Evolutionary conservation across 2,329 filamentous ascomycete species (phyloP), one percentile per base, ranked within the genome.

Genomic region (Colletotrichum shisoi): DNA sequence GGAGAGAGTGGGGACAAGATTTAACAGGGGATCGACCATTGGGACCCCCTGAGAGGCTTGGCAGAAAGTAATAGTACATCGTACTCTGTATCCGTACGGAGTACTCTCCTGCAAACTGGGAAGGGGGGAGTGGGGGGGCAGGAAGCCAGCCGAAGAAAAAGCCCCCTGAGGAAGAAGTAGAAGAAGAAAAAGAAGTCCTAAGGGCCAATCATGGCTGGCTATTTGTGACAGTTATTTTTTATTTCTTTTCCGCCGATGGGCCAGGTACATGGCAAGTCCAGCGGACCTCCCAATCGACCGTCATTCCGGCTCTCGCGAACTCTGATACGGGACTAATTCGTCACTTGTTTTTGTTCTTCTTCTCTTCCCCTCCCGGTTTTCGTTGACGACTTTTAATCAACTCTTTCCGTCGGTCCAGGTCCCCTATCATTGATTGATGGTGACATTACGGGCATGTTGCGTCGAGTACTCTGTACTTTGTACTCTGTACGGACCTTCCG

Each of bases 81-180:
- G 31, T 9, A 31, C 31, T 31, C 27, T 31, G 27, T 21, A 21
- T n/a, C n/a, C n/a, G n/a, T n/a, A n/a, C n/a, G n/a, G n/a, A n/a
- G n/a, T n/a, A n/a, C n/a, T n/a, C n/a, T n/a, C 3, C 24, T 24
- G 24, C 2, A 31, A 31, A 31, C 27, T 34, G 31, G 31, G 11
- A 12, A 48, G 39, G 19, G 9, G 48, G 42, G 27, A 45, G 13
- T 24, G 4, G 24, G 8, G 11, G 5, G 24, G 39, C 12, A 13
- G 27, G 9, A 31, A 45, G 17, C 11, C 15, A 54, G 27, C 42
- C 27, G 31, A 46, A 21, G 9, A 27, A 27, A 39, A 34, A 3
- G 31, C 31, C 58, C 63, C 64, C 64, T 64, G 53, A 59, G 39
- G 57, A 63, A 40, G 51, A 52, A 59, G 40, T 24, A 39, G 57